Percentiles rank a stretch among this genome's conserved stretches.
Conservation (phyloP, 257 asterid genomes). For the Verbascum thapsus region DNA sequence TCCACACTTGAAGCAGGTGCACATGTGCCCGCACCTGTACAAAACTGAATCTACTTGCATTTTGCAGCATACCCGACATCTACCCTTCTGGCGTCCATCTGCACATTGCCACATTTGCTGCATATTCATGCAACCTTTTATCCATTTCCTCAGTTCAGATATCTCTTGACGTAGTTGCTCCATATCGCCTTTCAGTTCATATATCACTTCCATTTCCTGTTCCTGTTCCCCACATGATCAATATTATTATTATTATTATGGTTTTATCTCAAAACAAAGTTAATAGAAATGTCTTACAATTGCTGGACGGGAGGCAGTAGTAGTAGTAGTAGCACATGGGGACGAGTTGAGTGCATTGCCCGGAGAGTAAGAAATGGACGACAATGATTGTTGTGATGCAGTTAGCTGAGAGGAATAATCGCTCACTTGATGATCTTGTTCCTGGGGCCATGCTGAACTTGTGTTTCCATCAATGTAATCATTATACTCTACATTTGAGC, state of each 20-base stretch:
- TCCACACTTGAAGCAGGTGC: slow-evolving; percentile 84
- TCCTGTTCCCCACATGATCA: slow-evolving; percentile 48
- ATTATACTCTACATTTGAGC: slow-evolving; percentile 37
- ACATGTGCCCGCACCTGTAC: slow-evolving; percentile 92
- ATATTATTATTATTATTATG: slow-evolving; percentile 3
- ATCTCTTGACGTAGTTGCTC: slow-evolving; percentile 78
- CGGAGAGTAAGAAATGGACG: slow-evolving; percentile 39
- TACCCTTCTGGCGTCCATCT: slow-evolving; percentile 53
- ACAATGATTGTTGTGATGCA: slow-evolving; percentile 50
- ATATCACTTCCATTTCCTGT: slow-evolving; percentile 85
- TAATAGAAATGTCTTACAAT: slow-evolving; percentile 46
- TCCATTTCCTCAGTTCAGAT: slow-evolving; percentile 66
- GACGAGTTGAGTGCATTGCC: slow-evolving; percentile 43
- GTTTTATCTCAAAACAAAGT: slow-evolving; percentile 7
- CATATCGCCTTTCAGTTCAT: slow-evolving; percentile 80
- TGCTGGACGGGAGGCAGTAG: slow-evolving; percentile 43
- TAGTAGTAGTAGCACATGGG: no score
- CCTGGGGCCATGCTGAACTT: slow-evolving; percentile 48
- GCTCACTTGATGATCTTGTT: slow-evolving; percentile 37
- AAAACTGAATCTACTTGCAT: slow-evolving; percentile 53
- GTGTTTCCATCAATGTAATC: slow-evolving; percentile 39
- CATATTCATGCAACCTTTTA: slow-evolving; percentile 68
- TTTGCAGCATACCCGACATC: slow-evolving; percentile 67
- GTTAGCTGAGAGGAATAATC: slow-evolving; percentile 44
- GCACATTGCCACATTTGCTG: slow-evolving; percentile 44